A percentile compares a stretch with the other conserved stretches of the same genome.
Conservation (phyloP, 257 asterid species). For the Jacaranda copaia region DNA sequence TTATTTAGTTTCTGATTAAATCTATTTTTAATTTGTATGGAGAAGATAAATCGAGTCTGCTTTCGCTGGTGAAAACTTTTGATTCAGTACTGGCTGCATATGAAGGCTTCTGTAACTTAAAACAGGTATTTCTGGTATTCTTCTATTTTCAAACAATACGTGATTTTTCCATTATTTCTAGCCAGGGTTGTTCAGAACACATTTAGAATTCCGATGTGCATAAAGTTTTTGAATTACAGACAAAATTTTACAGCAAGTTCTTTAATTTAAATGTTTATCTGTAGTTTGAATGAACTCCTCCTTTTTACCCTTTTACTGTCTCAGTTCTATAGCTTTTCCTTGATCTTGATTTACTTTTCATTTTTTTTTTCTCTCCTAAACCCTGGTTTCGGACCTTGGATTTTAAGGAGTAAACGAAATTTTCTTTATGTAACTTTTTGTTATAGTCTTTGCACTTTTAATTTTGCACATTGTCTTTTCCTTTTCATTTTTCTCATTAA, state of each 20-base stretch:
- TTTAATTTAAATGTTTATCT: background rate
- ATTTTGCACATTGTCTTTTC: too few species aligned
- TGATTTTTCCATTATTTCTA: background rate
- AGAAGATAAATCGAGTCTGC: constrained; percentile 59
- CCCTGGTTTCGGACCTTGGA: too few species aligned
- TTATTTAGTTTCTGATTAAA: constrained; percentile 26
- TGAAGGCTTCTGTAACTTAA: constrained; percentile 87
- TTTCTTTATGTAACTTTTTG: too few species aligned
- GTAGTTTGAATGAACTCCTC: background rate
- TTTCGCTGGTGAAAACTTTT: constrained; percentile 72
- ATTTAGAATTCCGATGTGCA: constrained; percentile 13
- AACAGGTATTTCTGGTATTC: constrained; percentile 57
- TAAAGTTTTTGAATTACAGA: background rate
- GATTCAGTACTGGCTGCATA: constrained; percentile 83
- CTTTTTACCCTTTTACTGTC: background rate
- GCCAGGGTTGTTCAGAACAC: background rate
- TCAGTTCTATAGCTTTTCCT: background rate
- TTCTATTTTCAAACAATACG: background rate
- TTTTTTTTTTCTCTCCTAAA: constrained; percentile 8
- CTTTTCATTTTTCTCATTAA: too few species aligned
- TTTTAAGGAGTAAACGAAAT: too few species aligned
- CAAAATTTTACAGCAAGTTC: background rate
- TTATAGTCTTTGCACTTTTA: too few species aligned
- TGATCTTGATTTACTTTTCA: constrained; percentile 18
- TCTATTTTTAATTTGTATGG: constrained; percentile 27